Base-by-base conservation (phyloP, 2,329 filamentous ascomycete genomes). In the Botryotinia calthae region DNA sequence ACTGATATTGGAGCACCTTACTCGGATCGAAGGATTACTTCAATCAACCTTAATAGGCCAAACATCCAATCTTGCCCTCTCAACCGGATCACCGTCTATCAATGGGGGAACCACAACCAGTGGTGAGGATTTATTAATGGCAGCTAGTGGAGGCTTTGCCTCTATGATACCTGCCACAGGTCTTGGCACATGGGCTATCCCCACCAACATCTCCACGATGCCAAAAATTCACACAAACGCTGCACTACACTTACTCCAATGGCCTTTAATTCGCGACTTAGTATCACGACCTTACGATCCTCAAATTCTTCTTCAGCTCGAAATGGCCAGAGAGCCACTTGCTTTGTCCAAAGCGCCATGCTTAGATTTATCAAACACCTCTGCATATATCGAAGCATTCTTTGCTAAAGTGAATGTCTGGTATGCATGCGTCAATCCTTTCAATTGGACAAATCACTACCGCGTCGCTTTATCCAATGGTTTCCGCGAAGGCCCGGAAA, bases 391-490 rank as follows among this genome's bases (percentile, higher is more conserved):
- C 58, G 89, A 92, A 79, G 90, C 93, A 1, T 95, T 93, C 81
- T 96, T 95, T 79, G 90, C 92, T 73, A 87, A 91, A 59, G 93
- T 94, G 74, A 95, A 95, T 76, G 87, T 94, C 4, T 95, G 93
- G 91, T 95, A 95, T 78, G 93, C 93, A 16, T 94, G 92, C 77
- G 92, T 96, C 48, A 95, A 94, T 79, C 93, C 93, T 1, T 93
- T 93, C 81, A 92, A 90, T 1, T 96, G 93, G 93, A 86, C 88
- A 59, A 89, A 86, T 74, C 91, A 94, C 80, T 95, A 95, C 80
- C 88, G 90, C 42, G 91, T 87, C 7, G 93, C 93, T 0, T 85
- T 94, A 10, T 91, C 91, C 3, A 91, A 91, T 76, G 90, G 91
- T 1, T 95, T 95, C 77, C 87, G 91, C 54, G 91, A 94, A 77